A percentile compares a stretch with the other conserved stretches of the same genome.
phyloP scores from a whole-genome alignment of 108 stramenopile genomes.

The Schizochytrium sp. region DNA sequence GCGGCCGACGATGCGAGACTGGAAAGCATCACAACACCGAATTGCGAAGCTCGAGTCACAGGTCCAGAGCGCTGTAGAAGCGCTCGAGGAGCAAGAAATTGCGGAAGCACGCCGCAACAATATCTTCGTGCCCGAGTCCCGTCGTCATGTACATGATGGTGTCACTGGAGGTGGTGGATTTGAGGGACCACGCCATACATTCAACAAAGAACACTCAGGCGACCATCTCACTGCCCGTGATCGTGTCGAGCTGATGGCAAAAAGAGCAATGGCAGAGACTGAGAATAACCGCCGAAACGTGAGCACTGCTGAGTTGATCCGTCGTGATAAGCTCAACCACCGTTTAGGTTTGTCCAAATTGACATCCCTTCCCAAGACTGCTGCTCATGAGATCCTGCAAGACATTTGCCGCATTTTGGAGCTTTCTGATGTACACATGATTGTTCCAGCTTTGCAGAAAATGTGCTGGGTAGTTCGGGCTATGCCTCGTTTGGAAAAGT shows the following conservation, averaged over 20 bases:
- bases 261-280: conserved; percentile 43
- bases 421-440: conserved; percentile 60
- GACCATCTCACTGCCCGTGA: conserved; percentile 25
- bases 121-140: background rate
- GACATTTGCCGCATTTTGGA: conserved; percentile 65
- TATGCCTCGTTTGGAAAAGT: conserved; percentile 65
- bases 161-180: background rate
- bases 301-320: conserved; percentile 62
- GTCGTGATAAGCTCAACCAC: conserved; percentile 65
- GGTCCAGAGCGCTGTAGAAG: conserved; percentile 64
- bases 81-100: conserved; percentile 54
- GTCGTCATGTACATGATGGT: background rate
- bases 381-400: conserved; percentile 63
- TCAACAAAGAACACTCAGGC: background rate
- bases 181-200: too few species aligned
- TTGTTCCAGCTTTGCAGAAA: conserved; percentile 63
- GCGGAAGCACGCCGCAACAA: conserved; percentile 22
- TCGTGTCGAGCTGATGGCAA: conserved; percentile 40
- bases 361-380: conserved; percentile 60
- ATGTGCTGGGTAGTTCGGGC: conserved; percentile 65
- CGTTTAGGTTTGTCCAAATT: conserved; percentile 57
- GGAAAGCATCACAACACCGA: conserved; percentile 63
- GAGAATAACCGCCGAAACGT: conserved; percentile 25
- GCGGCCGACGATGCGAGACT: conserved; percentile 63
- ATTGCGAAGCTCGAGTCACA: conserved; percentile 64